Conservation (phyloP, 192 early-diverging fungal species). For the Podila epigama region DNA sequence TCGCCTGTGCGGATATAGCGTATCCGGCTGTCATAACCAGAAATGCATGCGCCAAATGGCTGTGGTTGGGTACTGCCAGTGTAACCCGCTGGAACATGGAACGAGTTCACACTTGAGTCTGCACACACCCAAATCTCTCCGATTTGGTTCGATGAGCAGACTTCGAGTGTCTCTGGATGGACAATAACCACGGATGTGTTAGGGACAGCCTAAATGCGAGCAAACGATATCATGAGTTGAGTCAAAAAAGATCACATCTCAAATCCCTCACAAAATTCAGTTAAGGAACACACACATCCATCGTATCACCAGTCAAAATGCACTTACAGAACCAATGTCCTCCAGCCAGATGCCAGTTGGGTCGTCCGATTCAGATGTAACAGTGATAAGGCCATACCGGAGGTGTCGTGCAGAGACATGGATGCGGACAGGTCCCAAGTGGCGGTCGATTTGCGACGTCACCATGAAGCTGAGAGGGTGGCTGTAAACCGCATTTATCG, state of each 20-base stretch:
- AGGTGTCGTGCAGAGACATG: slow-evolving; percentile 69
- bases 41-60: slow-evolving; percentile 57
- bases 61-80: slow-evolving; percentile 14
- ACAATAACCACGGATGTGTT: slow-evolving; percentile 85
- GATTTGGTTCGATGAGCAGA: slow-evolving; percentile 70
- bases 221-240: background rate
- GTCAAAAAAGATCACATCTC: background rate
- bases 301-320: background rate
- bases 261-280: no score
- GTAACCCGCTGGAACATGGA: slow-evolving; percentile 30
- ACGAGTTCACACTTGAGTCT: slow-evolving; percentile 56
- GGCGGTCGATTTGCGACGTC: slow-evolving; percentile 80
- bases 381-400: slow-evolving; percentile 67
- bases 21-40: slow-evolving; percentile 61
- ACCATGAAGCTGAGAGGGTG: slow-evolving; percentile 79
- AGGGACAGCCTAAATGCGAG: slow-evolving; percentile 4
- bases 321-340: slow-evolving; percentile 69
- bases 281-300: no score
- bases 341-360: slow-evolving; percentile 64
- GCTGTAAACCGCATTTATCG: slow-evolving; percentile 76
- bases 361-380: slow-evolving; percentile 55
- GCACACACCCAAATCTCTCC: slow-evolving; percentile 91
- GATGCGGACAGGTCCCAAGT: slow-evolving; percentile 68
- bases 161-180: slow-evolving; percentile 72
- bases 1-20: slow-evolving; percentile 83